Conservation (phyloP, 73 alveolate genomes). For the Paramecium sexaurelia region DNA sequence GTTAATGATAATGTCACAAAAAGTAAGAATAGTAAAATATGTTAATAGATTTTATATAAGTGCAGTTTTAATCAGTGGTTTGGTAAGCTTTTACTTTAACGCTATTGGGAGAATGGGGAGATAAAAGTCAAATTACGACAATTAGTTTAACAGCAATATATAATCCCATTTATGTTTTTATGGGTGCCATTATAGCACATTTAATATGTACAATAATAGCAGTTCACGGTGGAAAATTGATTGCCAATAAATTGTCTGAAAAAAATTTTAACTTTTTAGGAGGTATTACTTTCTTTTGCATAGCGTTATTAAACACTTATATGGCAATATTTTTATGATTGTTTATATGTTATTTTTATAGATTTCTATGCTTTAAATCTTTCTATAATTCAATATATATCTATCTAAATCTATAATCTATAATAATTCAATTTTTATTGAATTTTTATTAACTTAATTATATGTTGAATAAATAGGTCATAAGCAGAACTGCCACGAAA, state of each 20-base stretch:
- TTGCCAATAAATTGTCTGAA: constrained; percentile 66
- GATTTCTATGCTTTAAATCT: not conserved
- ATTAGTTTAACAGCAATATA: constrained; percentile 45
- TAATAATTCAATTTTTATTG: not conserved
- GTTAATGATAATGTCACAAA: constrained; percentile 4
- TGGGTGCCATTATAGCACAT: constrained; percentile 70
- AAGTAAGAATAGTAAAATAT: not conserved
- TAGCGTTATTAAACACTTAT: constrained; percentile 5
- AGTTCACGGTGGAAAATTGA: constrained; percentile 69
- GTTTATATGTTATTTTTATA: not conserved
- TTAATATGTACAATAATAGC: constrained; percentile 68
- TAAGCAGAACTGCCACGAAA: not conserved
- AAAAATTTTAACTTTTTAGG: constrained; percentile 64
- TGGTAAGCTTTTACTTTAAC: constrained; percentile 65
- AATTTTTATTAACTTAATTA: not conserved
- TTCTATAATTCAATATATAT: not conserved
- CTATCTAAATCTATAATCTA: not conserved
- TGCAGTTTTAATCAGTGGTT: not conserved
- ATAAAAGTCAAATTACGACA: constrained; percentile 62
- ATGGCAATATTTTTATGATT: not conserved
- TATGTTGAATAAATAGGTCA: not conserved
- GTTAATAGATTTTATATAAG: constrained; percentile 24
- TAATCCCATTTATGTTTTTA: constrained; percentile 32
- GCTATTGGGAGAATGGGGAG: constrained; percentile 68
- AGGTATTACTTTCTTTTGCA: constrained; percentile 57